A percentile compares a stretch with the other conserved stretches of the same genome.
phyloP scores from a whole-genome alignment of 257 asterid species.

The Mitragyna speciosa region DNA sequence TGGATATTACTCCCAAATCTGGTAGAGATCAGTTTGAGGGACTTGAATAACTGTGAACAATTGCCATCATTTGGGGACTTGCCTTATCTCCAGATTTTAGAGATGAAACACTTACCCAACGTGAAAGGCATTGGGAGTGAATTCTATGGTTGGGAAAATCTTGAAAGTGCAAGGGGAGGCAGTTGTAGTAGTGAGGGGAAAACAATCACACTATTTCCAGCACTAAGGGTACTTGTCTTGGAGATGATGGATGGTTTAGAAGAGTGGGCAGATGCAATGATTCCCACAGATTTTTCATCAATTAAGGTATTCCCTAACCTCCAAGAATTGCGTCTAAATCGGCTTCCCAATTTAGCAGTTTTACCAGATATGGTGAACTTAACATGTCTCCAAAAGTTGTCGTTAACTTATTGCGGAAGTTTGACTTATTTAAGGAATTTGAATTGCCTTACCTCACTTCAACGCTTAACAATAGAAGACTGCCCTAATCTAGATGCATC shows the following conservation, averaged over 20 bases:
- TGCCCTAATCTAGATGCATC: too few relatives aligned
- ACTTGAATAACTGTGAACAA: slow-evolving; percentile 5
- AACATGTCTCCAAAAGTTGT: too few relatives aligned
- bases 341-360: neutral
- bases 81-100: slow-evolving; percentile 4
- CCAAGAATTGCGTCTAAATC: neutral
- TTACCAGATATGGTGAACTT: too few relatives aligned
- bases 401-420: too few relatives aligned
- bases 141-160: slow-evolving; percentile 13
- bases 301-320: neutral
- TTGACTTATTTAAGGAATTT: neutral
- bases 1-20: slow-evolving; percentile 18
- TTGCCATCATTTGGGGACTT: slow-evolving; percentile 30
- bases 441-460: neutral
- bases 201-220: neutral
- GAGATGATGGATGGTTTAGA: neutral
- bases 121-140: slow-evolving; percentile 20
- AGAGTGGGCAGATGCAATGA: neutral
- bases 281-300: neutral
- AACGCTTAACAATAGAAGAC: neutral
- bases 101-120: neutral
- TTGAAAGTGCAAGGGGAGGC: neutral
- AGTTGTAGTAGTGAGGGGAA: too few relatives aligned
- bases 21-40: neutral
- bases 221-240: neutral